Conservation (phyloP, 305 asterid genomes). For the Solanum aculeatissimum region DNA sequence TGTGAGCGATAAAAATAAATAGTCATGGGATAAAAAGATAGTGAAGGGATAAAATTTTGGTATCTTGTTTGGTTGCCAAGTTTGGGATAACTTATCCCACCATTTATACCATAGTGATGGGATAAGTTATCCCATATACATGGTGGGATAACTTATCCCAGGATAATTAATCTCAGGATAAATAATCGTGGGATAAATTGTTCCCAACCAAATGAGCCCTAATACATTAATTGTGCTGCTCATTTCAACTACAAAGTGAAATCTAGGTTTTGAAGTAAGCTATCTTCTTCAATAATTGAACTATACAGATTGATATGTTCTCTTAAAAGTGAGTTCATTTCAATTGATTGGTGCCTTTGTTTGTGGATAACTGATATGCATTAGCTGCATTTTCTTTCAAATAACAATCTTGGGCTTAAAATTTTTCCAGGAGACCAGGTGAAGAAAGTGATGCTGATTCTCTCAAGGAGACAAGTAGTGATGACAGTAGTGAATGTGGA, state of each 20-base stretch:
- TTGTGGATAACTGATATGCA: neutral
- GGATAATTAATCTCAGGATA: too few relatives aligned
- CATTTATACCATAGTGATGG: too few relatives aligned
- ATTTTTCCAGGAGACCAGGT: conserved; percentile 49
- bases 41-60: too few relatives aligned
- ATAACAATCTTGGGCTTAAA: neutral
- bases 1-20: too few relatives aligned
- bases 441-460: conserved; percentile 82
- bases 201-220: too few relatives aligned
- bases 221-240: neutral
- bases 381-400: neutral
- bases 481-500: conserved; percentile 46
- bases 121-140: too few relatives aligned
- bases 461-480: conserved; percentile 64
- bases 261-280: neutral
- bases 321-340: neutral
- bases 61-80: too few relatives aligned
- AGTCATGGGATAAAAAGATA: too few relatives aligned
- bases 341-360: neutral
- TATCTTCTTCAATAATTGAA: neutral
- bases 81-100: too few relatives aligned
- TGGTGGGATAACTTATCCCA: too few relatives aligned
- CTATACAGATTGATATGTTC: neutral
- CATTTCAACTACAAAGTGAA: neutral
- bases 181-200: too few relatives aligned